Evolutionary conservation across 1,284 basidiomycete genomes (phyloP).

Genomic region (Meripilus lineatus): DNA sequence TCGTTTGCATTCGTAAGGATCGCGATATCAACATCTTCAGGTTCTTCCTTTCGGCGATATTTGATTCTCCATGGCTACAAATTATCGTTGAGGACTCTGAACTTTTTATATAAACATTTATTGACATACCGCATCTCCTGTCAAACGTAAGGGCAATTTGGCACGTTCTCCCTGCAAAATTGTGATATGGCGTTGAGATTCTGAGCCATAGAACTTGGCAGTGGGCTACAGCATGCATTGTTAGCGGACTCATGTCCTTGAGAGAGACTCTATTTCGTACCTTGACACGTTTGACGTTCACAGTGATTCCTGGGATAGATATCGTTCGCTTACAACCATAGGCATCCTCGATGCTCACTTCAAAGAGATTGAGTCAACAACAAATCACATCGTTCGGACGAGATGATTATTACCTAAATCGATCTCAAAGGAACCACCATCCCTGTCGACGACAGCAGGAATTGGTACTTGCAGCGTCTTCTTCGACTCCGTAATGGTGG

Average conservation of each 20-base stretch:
- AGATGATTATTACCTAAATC: slow-evolving; percentile 52
- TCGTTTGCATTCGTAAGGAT: slow-evolving; percentile 65
- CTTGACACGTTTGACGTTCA: slow-evolving; percentile 84
- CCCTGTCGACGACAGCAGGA: slow-evolving; percentile 58
- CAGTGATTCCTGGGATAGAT: slow-evolving; percentile 74
- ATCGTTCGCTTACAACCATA: slow-evolving; percentile 84
- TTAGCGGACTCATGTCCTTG: background rate
- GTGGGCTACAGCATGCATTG: slow-evolving; percentile 55
- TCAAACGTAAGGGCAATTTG: slow-evolving; percentile 74
- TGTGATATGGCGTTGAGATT: slow-evolving; percentile 50
- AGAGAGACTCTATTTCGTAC: slow-evolving; percentile 34
- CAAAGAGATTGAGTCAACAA: slow-evolving; percentile 2
- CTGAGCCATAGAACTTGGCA: slow-evolving; percentile 75
- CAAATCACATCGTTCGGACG: background rate
- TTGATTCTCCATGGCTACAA: slow-evolving; percentile 81
- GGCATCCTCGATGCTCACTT: slow-evolving; percentile 83
- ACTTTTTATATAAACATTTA: background rate
- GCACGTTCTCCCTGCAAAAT: slow-evolving; percentile 77
- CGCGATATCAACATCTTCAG: slow-evolving; percentile 39
- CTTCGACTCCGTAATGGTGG: slow-evolving; percentile 49
- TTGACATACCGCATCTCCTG: slow-evolving; percentile 75
- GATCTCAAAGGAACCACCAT: slow-evolving; percentile 79
- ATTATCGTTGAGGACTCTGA: slow-evolving; percentile 8
- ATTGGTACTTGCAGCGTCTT: slow-evolving; percentile 64
- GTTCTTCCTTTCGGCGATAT: slow-evolving; percentile 59